These are phyloP conservation scores for Letharia columbiana DNA, from an alignment of 495 filamentous ascomycete species.

Conservation along the genomic window DNA sequence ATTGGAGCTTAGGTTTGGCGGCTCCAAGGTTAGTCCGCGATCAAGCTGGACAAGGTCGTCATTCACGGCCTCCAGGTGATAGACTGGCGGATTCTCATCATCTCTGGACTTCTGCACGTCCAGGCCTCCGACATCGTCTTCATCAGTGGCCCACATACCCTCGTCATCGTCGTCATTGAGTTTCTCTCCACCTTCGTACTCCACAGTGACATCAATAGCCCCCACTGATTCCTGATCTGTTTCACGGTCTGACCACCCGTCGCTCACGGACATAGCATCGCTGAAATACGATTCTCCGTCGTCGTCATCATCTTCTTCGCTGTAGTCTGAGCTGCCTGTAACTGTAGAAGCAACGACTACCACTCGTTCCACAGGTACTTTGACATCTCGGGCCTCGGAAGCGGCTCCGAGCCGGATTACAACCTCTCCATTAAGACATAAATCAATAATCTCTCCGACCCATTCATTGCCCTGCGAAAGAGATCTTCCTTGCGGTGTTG, in stretches of 20 bases:
- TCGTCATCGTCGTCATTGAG: slow-evolving; percentile 33
- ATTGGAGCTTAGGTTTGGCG: neutral
- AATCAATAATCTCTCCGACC: slow-evolving; percentile 49
- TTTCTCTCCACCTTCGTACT: slow-evolving; percentile 34
- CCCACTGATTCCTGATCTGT: slow-evolving; percentile 30
- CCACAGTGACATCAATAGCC: slow-evolving; percentile 29
- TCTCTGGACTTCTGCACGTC: neutral
- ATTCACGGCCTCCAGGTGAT: neutral
- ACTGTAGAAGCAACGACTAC: slow-evolving; percentile 31
- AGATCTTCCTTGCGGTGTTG: neutral
- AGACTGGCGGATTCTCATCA: no score
- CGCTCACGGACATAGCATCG: slow-evolving; percentile 14
- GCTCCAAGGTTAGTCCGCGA: neutral
- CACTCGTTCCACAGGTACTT: slow-evolving; percentile 39
- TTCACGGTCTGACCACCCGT: slow-evolving; percentile 1
- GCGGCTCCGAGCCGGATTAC: slow-evolving; percentile 45
- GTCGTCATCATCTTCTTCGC: slow-evolving; percentile 16
- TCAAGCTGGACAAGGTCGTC: neutral
- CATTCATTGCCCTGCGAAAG: slow-evolving; percentile 31
- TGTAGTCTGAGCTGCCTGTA: slow-evolving; percentile 14
- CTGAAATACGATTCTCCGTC: slow-evolving; percentile 12
- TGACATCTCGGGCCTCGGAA: slow-evolving; percentile 41
- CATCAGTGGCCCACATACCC: slow-evolving; percentile 27
- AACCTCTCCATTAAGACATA: slow-evolving; percentile 44
- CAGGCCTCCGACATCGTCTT: slow-evolving; percentile 1